Percentiles rank a stretch among this genome's conserved stretches.
Conservation (phyloP, 2,329 filamentous ascomycete genomes). For the Colletotrichum viniferum region DNA sequence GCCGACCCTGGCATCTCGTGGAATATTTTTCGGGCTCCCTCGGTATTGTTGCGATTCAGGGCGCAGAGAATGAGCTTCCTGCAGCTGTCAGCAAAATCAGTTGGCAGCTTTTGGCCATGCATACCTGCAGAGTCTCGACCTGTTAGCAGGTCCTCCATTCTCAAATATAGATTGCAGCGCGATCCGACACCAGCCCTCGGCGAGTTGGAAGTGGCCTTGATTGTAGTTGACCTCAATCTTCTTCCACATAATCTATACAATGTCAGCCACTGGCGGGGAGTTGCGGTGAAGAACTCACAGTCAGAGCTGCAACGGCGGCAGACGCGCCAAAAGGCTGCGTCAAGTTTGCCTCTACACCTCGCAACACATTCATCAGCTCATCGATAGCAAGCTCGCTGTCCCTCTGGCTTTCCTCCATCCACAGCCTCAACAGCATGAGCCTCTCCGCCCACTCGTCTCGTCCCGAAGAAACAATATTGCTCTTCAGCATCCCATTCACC, state of each 20-base stretch:
- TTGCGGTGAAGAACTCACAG: slow-evolving; percentile 46
- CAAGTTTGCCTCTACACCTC: slow-evolving; percentile 46
- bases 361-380: slow-evolving; percentile 27
- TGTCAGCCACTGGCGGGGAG: slow-evolving; percentile 12
- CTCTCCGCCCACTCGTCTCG: slow-evolving; percentile 71
- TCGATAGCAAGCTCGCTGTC: slow-evolving; percentile 31
- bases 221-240: slow-evolving; percentile 65
- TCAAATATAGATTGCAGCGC: slow-evolving; percentile 71
- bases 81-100: slow-evolving; percentile 23
- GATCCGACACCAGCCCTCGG: slow-evolving; percentile 74
- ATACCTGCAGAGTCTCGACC: slow-evolving; percentile 70
- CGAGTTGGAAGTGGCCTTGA: slow-evolving; percentile 54
- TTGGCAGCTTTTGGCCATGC: neutral
- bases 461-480: slow-evolving; percentile 53
- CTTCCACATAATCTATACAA: slow-evolving; percentile 78
- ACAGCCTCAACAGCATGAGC: slow-evolving; percentile 69
- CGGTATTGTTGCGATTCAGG: slow-evolving; percentile 60
- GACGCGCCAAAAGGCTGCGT: slow-evolving; percentile 56
- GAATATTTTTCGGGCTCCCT: slow-evolving; percentile 59
- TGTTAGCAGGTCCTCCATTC: slow-evolving; percentile 68
- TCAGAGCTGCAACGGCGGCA: slow-evolving; percentile 71
- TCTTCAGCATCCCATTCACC: slow-evolving; percentile 67
- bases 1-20: slow-evolving; percentile 61
- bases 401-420: slow-evolving; percentile 61
- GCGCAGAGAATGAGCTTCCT: slow-evolving; percentile 79